phyloP scores from a whole-genome alignment of 768 basidiomycete genomes.

The Coprinopsis cinerea region DNA sequence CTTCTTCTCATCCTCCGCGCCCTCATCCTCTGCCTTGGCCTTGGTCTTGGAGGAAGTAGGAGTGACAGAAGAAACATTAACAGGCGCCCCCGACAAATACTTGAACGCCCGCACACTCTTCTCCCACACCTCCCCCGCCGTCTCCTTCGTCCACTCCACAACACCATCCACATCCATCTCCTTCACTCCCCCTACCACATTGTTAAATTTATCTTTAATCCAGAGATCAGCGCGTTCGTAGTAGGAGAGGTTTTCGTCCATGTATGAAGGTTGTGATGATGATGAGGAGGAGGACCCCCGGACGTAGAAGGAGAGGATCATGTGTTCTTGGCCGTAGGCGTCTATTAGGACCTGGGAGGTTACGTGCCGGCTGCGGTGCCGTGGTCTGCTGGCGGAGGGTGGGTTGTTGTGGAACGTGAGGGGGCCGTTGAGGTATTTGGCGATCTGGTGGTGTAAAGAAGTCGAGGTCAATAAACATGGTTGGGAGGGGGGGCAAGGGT shows the following conservation, averaged over 20 bases:
- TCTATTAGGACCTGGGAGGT: slow-evolving; percentile 74
- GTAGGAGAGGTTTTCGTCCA: slow-evolving; percentile 32
- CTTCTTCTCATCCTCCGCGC: slow-evolving; percentile 23
- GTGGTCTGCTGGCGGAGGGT: slow-evolving; percentile 66
- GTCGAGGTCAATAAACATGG: not conserved
- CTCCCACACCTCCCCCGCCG: slow-evolving; percentile 35
- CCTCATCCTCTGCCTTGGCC: slow-evolving; percentile 22
- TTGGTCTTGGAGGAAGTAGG: slow-evolving; percentile 26
- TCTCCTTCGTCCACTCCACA: slow-evolving; percentile 40
- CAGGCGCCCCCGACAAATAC: slow-evolving; percentile 64
- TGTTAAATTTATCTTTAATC: slow-evolving; percentile 32
- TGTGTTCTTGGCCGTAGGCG: slow-evolving; percentile 69
- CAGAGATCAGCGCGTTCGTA: slow-evolving; percentile 38
- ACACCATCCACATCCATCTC: slow-evolving; percentile 55
- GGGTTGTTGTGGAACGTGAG: slow-evolving; percentile 79
- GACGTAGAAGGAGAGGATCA: slow-evolving; percentile 83
- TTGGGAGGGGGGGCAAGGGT: not conserved
- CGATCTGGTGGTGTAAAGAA: slow-evolving; percentile 40
- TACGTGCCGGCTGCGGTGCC: slow-evolving; percentile 79
- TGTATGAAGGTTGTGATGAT: too few relatives aligned
- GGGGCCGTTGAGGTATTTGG: slow-evolving; percentile 61
- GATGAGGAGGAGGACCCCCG: too few relatives aligned
- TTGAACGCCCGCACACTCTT: slow-evolving; percentile 54
- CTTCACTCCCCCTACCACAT: too few relatives aligned
- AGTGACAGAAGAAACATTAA: slow-evolving; percentile 31